Evolutionary conservation across 768 basidiomycete genomes (phyloP).

Genomic region (Mycena sanguinolenta): DNA sequence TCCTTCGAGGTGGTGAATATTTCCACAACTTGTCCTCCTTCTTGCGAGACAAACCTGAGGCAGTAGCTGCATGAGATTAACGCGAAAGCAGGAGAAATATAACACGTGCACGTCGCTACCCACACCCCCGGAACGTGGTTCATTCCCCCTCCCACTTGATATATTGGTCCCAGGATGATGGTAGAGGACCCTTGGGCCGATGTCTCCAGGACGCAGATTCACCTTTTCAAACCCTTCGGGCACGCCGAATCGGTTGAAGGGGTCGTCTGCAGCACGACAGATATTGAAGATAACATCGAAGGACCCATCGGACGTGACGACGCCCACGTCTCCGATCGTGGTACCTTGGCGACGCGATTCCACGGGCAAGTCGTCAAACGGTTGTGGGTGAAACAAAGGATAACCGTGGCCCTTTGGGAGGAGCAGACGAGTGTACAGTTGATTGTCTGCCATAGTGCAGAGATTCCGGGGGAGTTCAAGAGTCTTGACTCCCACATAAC

Average conservation of each 20-base stretch:
- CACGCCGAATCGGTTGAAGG: not conserved
- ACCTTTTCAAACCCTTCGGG: not conserved
- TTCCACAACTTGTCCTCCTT: too few species aligned
- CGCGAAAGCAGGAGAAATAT: too few species aligned
- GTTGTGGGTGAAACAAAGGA: not conserved
- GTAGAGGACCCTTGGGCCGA: not conserved
- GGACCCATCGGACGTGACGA: not conserved
- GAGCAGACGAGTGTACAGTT: conserved; percentile 43
- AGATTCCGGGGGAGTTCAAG: too few species aligned
- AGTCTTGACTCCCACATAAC: too few species aligned
- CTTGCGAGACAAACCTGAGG: too few species aligned
- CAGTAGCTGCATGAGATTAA: too few species aligned
- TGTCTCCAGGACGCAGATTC: not conserved
- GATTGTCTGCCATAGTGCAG: too few species aligned
- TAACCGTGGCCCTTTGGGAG: not conserved
- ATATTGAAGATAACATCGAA: not conserved
- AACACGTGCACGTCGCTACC: too few species aligned
- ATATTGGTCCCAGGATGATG: not conserved
- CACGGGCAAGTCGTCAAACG: not conserved
- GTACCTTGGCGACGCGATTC: not conserved
- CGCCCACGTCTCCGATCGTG: not conserved
- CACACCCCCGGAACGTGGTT: too few species aligned
- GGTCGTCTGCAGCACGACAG: not conserved
- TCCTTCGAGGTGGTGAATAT: too few species aligned
- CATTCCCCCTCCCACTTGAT: too few species aligned